These are phyloP conservation scores for Davidsoniella australis DNA, from an alignment of 2,329 filamentous ascomycete species.

Conservation along the genomic window DNA sequence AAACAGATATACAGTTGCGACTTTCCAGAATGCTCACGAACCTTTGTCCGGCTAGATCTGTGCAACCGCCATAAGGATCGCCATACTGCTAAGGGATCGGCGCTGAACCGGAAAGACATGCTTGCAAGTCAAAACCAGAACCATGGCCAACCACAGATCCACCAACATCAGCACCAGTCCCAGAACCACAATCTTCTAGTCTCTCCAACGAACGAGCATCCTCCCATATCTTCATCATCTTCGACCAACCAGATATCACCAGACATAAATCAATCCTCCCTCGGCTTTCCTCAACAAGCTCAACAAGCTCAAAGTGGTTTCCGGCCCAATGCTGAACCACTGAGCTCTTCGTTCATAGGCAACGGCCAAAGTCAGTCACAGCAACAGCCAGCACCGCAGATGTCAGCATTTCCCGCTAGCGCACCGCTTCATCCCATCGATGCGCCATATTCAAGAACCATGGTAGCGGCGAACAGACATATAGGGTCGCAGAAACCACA, in stretches of 20 bases:
- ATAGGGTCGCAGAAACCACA: background rate
- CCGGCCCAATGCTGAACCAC: background rate
- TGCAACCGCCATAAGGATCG: constrained; percentile 72
- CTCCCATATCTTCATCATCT: constrained; percentile 16
- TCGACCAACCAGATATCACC: constrained; percentile 23
- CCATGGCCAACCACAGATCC: constrained; percentile 15
- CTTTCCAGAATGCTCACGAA: constrained; percentile 74
- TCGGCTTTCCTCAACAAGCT: constrained; percentile 22
- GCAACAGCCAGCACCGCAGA: constrained; percentile 4
- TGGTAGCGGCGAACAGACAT: constrained; percentile 3
- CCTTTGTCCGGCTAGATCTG: constrained; percentile 85
- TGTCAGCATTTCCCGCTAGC: constrained; percentile 14
- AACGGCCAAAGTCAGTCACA: background rate
- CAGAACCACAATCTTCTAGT: constrained; percentile 12
- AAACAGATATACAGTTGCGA: constrained; percentile 93
- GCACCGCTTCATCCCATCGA: constrained; percentile 11
- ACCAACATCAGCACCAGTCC: constrained; percentile 30
- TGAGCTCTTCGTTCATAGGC: background rate
- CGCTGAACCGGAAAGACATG: constrained; percentile 53
- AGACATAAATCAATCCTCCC: constrained; percentile 28
- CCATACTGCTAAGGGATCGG: constrained; percentile 63
- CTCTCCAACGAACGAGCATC: constrained; percentile 24
- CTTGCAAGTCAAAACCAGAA: constrained; percentile 16
- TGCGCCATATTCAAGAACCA: constrained; percentile 6
- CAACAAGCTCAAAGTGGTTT: constrained; percentile 15